Evolutionary conservation across 768 basidiomycete genomes (phyloP), one percentile per base, ranked within the genome.

Genomic region (Sistotremastrum suecicum): DNA sequence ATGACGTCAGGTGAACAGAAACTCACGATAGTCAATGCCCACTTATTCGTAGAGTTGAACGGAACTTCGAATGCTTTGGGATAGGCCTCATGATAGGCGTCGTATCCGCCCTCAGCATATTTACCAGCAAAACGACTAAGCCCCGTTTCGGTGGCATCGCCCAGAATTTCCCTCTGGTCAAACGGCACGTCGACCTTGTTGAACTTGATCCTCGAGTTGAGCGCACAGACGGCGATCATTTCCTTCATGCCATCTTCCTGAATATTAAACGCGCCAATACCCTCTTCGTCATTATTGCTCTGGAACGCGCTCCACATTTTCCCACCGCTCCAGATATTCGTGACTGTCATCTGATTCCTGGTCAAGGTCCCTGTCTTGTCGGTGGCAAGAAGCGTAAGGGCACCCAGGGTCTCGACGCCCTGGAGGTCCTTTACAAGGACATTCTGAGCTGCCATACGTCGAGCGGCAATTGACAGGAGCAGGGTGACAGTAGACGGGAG

Each of bases 131-230:
- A 80, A 36, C 78, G 74, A 30, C 75, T 72, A 37, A 82, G 63
- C 12, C 80, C 80, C n/a, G 78, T 79, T 61, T 82, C 80, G 3
- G 80, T 82, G n/a, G 80, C 80, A 56, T 82, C 80, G 3, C 80
- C 80, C 12, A 82, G 67, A 45, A 82, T 79, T 36, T 62, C 59
- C 41, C 80, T 68, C 57, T 79, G 61, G 12, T 74, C 70, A 47
- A 82, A 79, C 1, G 76, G 74, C 5, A 80, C 57, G 54, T 80
- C 77, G 1, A 62, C 68, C 54, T 67, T 73, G 63, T 80, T 77
- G 53, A 82, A 82, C 58, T 80, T 80, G 62, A 82, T 70, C 12
- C 76, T 70, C 12, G 78, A 80, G 58, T 82, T 82, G 45, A 82
- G 67, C 0, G 74, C 72, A 9, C 75, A 71, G 41, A 79, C 74